Base-by-base conservation (phyloP, 768 basidiomycete genomes). In the Sistotremastrum niveocremeum region DNA sequence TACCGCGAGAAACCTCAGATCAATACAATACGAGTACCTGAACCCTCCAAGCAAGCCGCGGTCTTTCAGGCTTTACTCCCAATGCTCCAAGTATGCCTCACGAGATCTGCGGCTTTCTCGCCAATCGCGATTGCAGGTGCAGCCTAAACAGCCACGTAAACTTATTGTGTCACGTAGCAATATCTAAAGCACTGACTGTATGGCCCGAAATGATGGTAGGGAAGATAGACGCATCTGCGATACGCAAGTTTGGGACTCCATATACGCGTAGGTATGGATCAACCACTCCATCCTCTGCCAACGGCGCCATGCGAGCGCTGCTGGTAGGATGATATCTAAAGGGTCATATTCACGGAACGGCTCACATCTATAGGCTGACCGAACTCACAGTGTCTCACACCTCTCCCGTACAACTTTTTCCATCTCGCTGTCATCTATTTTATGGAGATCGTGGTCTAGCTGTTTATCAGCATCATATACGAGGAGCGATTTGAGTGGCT, bases 211-310 rank as follows among this genome's bases (percentile, higher is more conserved):
- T 53, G 44, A 73, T 56, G 34, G 57, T 64, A 38, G 73, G 70
- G 46, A 66, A 66, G 29, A 73, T 52, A 7, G 65, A 67, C 39
- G 70, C 71, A 50, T 75, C 73, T 11, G 60, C 71, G 9, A 76
- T 62, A 11, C 73, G 48, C 41, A 75, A 60, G 41, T 65, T 62
- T 44, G 55, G 52, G 4, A 63, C 52, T 4, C 72, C 74, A 37
- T 71, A 60, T 34, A 76, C 71, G 28, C 57, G 50, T 48, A 75
- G 48, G 42, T 57, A 52, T 29, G 71, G 34, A 40, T 73, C 70
- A 41, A 75, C 60, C 0, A 72, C 72, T 5, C 71, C 67, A 4
- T 57, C 62, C 20, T 65, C 59, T 36, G 40, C 54, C 33, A 46
- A 52, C 44, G 54, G 68, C 11, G 59, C 65, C 71, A 60, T 64